Evolutionary conservation across 345 rosid species (phyloP).

Genomic region (Eucalyptus rudis): DNA sequence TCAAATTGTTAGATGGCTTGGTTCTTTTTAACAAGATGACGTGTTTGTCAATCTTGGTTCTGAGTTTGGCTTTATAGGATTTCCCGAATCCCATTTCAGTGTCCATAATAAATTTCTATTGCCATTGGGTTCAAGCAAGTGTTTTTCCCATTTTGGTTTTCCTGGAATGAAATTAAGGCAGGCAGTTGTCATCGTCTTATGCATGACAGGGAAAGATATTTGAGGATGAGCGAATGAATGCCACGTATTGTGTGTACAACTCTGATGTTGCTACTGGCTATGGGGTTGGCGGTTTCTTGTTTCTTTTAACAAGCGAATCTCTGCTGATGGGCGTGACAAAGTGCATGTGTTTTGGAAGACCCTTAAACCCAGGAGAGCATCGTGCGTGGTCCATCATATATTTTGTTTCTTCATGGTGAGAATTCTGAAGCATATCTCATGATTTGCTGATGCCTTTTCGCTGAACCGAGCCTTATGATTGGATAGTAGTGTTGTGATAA

Average conservation of each 20-base stretch:
- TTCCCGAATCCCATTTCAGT: not conserved
- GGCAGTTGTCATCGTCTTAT: not conserved
- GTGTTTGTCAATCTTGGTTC: not conserved
- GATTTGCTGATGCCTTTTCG: not conserved
- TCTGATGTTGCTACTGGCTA: constrained; percentile 96
- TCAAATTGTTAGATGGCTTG: not conserved
- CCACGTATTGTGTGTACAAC: constrained; percentile 65
- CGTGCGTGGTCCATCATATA: constrained; percentile 96
- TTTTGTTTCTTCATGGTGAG: constrained; percentile 79
- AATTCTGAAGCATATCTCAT: not conserved
- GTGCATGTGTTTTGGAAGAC: constrained; percentile 96
- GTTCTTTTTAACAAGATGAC: not conserved
- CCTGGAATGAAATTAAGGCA: not conserved
- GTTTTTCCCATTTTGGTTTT: not conserved
- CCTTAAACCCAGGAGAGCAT: constrained; percentile 64
- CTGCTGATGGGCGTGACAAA: constrained; percentile 84
- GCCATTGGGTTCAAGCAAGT: not conserved
- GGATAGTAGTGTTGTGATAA: not conserved
- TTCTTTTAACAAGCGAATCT: constrained; percentile 83
- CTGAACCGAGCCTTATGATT: not conserved
- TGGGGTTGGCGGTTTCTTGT: constrained; percentile 88
- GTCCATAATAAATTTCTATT: not conserved
- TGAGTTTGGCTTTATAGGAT: not conserved
- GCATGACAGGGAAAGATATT: constrained; percentile 42
- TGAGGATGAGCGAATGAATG: constrained; percentile 25